Evolutionary conservation across 176 grass and related monocot species (phyloP).

Genomic region (Oryza meridionalis): DNA sequence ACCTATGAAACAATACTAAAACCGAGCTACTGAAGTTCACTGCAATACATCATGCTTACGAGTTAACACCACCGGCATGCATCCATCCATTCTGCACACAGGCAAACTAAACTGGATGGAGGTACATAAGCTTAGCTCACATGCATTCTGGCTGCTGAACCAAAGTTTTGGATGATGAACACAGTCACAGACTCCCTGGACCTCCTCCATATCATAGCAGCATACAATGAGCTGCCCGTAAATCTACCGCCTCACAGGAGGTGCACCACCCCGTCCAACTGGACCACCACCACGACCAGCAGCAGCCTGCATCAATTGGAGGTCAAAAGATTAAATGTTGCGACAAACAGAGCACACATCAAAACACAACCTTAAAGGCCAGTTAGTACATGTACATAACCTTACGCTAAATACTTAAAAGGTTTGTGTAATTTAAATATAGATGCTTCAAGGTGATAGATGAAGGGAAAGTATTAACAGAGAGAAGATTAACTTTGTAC

Average conservation of each 20-base stretch:
- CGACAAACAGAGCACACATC: neutral
- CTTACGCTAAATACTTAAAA: neutral
- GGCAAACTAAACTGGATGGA: constrained; percentile 1
- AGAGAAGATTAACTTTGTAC: neutral
- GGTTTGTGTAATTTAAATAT: neutral
- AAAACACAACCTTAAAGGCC: neutral
- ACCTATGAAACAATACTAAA: constrained; percentile 9
- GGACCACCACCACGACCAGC: constrained; percentile 53
- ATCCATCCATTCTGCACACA: constrained; percentile 12
- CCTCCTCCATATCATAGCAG: neutral
- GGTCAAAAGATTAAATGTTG: neutral
- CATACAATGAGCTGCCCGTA: neutral
- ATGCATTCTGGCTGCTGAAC: neutral
- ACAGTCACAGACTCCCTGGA: neutral
- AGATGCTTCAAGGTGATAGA: neutral
- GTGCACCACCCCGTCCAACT: constrained; percentile 43
- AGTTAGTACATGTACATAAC: neutral
- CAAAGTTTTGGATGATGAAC: constrained; percentile 1
- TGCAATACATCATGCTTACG: constrained; percentile 13
- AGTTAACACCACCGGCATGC: neutral
- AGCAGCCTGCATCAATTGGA: constrained; percentile 36
- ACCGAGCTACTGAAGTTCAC: neutral
- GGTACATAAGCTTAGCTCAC: constrained; percentile 36
- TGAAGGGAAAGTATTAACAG: neutral
- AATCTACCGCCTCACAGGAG: constrained; percentile 53